Conservation (phyloP, 352 stramenopile species). For the Lagenidium giganteum region DNA sequence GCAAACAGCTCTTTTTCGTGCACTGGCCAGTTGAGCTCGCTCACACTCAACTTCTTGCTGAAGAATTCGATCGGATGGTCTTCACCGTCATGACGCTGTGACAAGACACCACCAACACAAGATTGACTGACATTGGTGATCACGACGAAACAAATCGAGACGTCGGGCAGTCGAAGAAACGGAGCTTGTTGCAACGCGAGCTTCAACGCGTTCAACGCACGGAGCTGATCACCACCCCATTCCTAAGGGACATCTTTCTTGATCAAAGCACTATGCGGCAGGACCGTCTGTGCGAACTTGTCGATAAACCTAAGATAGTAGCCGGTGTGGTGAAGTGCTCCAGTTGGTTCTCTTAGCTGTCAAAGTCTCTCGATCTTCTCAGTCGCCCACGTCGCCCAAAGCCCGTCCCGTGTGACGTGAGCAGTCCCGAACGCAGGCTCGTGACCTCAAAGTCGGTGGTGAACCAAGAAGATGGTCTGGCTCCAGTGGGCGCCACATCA, state of each 20-base stretch:
- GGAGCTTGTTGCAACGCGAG: constrained; percentile 1
- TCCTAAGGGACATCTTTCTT: constrained; percentile 12
- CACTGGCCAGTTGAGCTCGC: background rate
- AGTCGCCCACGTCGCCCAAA: no score
- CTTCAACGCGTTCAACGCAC: constrained; percentile 13
- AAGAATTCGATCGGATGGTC: constrained; percentile 10
- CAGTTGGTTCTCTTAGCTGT: no score
- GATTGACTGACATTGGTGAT: constrained; percentile 1
- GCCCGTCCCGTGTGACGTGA: no score
- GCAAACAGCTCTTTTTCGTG: constrained; percentile 13
- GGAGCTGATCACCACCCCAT: constrained; percentile 4
- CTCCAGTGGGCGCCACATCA: no score
- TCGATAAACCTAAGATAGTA: constrained; percentile 19
- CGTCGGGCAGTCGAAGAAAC: constrained; percentile 3
- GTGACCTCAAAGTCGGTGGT: no score
- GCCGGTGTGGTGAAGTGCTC: no score
- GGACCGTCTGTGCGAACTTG: constrained; percentile 10
- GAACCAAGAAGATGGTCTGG: no score
- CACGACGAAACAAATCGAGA: constrained; percentile 5
- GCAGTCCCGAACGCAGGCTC: no score
- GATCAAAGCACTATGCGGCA: constrained; percentile 9
- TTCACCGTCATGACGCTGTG: background rate
- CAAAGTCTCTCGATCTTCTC: no score
- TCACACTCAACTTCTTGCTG: constrained; percentile 2
- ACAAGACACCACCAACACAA: constrained; percentile 6